A percentile compares a stretch with the other conserved stretches of the same genome.
phyloP scores from a whole-genome alignment of 2,329 filamentous ascomycete species.

The Trichoderma semiorbis region DNA sequence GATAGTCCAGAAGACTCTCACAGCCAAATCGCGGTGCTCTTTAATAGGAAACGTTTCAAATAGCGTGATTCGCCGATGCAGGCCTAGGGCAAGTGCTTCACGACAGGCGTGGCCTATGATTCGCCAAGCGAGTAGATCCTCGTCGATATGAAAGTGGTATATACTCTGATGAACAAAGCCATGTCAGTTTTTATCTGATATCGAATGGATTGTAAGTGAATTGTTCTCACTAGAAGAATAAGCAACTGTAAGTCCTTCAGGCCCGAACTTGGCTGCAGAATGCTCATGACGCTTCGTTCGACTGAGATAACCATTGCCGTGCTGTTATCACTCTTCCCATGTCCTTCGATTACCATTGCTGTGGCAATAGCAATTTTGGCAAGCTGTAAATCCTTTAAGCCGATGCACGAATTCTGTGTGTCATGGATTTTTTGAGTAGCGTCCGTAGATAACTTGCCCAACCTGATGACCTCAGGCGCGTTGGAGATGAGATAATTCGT shows the following conservation, averaged over 20 bases:
- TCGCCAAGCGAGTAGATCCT: conserved; percentile 49
- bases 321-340: not conserved
- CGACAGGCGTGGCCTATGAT: conserved; percentile 45
- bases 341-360: not conserved
- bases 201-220: not conserved
- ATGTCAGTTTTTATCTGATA: not conserved
- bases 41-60: not conserved
- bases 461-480: not conserved
- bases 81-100: conserved; percentile 45
- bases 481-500: not conserved
- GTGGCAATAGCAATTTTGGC: not conserved
- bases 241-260: not conserved
- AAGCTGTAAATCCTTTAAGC: not conserved
- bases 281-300: not conserved
- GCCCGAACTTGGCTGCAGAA: not conserved
- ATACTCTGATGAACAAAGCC: conserved; percentile 31
- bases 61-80: conserved; percentile 43
- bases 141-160: conserved; percentile 44
- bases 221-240: not conserved
- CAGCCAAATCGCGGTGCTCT: conserved; percentile 30
- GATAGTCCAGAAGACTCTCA: conserved; percentile 48
- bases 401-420: not conserved
- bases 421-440: not conserved
- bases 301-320: not conserved
- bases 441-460: not conserved